Percentiles rank a stretch among this genome's conserved stretches.
Evolutionary conservation across 805 yeast species (phyloP).

Genomic region (Candida ortonii): DNA sequence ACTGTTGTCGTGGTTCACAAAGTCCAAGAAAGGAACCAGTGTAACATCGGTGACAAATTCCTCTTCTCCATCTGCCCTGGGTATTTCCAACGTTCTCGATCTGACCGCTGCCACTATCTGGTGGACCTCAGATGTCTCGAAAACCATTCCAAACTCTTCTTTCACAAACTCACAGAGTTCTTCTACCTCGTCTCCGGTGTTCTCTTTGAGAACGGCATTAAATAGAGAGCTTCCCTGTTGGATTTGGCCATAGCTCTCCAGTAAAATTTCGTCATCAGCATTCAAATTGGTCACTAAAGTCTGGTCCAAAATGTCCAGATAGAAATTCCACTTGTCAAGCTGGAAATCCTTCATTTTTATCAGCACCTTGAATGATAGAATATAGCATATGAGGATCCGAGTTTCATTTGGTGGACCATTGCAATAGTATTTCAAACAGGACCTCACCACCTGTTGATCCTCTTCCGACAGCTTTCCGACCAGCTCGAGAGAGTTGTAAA

Average conservation of each 20-base stretch:
- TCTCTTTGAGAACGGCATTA: conserved; percentile 14
- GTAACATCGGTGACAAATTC: conserved; percentile 51
- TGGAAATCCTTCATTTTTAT: conserved; percentile 4
- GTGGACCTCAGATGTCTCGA: conserved; percentile 12
- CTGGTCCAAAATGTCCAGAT: conserved; percentile 33
- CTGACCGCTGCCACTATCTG: conserved; percentile 42
- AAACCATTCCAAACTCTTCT: conserved; percentile 17
- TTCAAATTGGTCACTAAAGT: conserved; percentile 33
- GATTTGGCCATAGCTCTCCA: conserved; percentile 19
- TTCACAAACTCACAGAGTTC: conserved; percentile 18
- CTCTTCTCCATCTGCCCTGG: conserved; percentile 36
- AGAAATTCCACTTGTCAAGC: conserved; percentile 18
- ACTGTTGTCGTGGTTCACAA: conserved; percentile 55
- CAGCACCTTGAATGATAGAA: conserved; percentile 22
- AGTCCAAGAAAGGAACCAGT: conserved; percentile 65
- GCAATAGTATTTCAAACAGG: conserved; percentile 17
- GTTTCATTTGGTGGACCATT: conserved; percentile 24
- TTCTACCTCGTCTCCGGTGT: conserved; percentile 12
- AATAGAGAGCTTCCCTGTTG: conserved; percentile 12
- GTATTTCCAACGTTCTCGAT: conserved; percentile 66
- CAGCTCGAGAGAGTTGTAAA: conserved; percentile 29
- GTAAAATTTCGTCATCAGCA: conserved; percentile 27
- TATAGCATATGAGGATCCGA: conserved; percentile 24
- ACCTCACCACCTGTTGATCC: conserved; percentile 20
- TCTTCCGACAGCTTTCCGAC: conserved; percentile 17